Percentiles rank a stretch among this genome's conserved stretches.
phyloP scores from a whole-genome alignment of 305 asterid genomes.

The Lippia alba region DNA sequence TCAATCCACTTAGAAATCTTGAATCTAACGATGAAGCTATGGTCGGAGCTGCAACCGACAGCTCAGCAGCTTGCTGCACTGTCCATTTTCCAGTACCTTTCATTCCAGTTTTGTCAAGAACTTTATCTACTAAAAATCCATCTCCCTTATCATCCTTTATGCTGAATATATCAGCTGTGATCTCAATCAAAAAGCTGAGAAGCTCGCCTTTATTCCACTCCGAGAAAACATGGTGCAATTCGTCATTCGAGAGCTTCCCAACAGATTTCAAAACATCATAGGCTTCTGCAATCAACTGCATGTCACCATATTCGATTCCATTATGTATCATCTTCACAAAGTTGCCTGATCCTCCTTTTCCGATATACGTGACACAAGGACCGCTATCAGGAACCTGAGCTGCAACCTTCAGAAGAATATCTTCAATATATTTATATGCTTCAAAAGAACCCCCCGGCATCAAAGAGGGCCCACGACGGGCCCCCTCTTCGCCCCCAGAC shows the following conservation, averaged over 20 bases:
- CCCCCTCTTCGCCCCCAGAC: conserved; percentile 86
- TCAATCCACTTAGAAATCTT: conserved; percentile 75
- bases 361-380: conserved; percentile 73
- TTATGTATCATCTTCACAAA: conserved; percentile 79
- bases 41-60: conserved; percentile 75
- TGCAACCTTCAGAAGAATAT: conserved; percentile 68
- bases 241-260: conserved; percentile 69
- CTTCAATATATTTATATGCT: conserved; percentile 65
- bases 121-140: conserved; percentile 69
- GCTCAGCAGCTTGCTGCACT: conserved; percentile 81
- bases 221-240: conserved; percentile 59
- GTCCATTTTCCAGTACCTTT: conserved; percentile 90
- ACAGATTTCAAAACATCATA: conserved; percentile 68
- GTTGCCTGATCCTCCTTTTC: conserved; percentile 72
- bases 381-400: conserved; percentile 80
- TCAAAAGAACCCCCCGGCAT: conserved; percentile 79
- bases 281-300: conserved; percentile 82
- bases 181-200: conserved; percentile 68
- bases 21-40: conserved; percentile 76
- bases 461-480: conserved; percentile 73
- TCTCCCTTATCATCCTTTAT: conserved; percentile 67
- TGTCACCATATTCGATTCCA: conserved; percentile 81
- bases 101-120: conserved; percentile 79
- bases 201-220: conserved; percentile 82
- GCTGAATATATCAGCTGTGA: conserved; percentile 73